These are phyloP conservation scores for Xanthoconium stramineum DNA, from an alignment of 768 basidiomycete species.

Conservation along the genomic window DNA sequence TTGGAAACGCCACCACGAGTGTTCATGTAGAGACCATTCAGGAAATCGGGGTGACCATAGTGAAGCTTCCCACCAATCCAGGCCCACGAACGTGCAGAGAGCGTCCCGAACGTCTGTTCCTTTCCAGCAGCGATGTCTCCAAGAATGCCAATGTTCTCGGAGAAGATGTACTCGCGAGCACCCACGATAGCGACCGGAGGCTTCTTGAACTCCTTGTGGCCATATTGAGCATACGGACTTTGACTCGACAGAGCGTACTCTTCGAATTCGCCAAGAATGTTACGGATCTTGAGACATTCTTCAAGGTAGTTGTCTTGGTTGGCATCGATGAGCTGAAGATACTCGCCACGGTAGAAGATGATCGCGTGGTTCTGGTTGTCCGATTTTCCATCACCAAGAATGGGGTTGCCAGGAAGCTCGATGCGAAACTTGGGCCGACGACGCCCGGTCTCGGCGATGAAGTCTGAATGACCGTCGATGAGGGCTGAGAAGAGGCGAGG, in stretches of 20 bases:
- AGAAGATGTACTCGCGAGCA: conserved; percentile 99
- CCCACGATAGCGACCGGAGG: conserved; percentile 96
- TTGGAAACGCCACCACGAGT: conserved; percentile 98
- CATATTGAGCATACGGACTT: conserved; percentile 91
- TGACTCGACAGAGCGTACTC: conserved; percentile 83
- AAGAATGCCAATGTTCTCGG: conserved; percentile 98
- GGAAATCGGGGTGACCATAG: conserved; percentile 99
- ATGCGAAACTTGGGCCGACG: conserved; percentile 96
- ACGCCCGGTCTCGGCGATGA: conserved; percentile 82
- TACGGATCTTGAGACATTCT: conserved; percentile 98
- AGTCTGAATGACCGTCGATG: conserved; percentile 98
- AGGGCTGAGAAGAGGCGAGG: conserved; percentile 92
- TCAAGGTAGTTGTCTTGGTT: conserved; percentile 99
- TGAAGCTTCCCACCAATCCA: conserved; percentile 99
- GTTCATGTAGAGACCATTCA: conserved; percentile 96
- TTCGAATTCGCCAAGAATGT: conserved; percentile 97
- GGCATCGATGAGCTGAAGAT: conserved; percentile 98
- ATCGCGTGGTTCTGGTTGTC: conserved; percentile 99
- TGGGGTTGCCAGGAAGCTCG: conserved; percentile 97
- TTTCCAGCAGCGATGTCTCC: conserved; percentile 98
- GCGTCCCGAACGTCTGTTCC: conserved; percentile 98
- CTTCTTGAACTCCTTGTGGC: conserved; percentile 82
- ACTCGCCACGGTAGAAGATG: conserved; percentile 99
- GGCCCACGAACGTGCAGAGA: conserved; percentile 91
- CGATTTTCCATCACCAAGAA: conserved; percentile 97